Percentiles rank a stretch among this genome's conserved stretches.
phyloP scores from a whole-genome alignment of 352 stramenopile species.

The Pythium inflatum region DNA sequence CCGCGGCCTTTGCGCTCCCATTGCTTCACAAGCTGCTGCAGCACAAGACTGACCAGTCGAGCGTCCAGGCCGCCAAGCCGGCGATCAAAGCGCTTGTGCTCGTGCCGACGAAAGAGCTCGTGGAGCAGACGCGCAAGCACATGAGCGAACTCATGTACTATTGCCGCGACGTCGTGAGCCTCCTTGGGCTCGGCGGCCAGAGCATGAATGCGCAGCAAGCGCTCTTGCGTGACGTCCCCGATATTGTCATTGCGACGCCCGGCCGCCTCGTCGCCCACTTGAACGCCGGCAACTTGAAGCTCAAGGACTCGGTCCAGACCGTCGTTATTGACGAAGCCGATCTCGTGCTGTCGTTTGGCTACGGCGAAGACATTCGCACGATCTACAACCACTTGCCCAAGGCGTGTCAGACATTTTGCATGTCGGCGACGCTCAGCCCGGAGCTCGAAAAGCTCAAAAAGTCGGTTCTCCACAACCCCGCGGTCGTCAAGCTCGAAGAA shows the following conservation, averaged over 20 bases:
- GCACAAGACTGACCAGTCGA: constrained; percentile 69
- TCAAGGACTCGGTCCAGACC: constrained; percentile 93
- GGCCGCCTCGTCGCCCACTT: constrained; percentile 93
- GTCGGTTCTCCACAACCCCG: constrained; percentile 96
- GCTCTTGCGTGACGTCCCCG: constrained; percentile 81
- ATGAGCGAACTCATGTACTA: constrained; percentile 97
- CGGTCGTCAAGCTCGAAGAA: constrained; percentile 97
- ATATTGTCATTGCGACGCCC: constrained; percentile 96
- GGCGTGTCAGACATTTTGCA: constrained; percentile 98
- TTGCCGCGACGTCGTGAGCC: constrained; percentile 93
- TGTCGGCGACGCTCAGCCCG: constrained; percentile 97
- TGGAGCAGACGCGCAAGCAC: constrained; percentile 92
- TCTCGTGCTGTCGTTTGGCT: constrained; percentile 97
- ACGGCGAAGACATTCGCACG: constrained; percentile 91
- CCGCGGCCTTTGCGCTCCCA: constrained; percentile 92
- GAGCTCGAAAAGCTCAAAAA: constrained; percentile 98
- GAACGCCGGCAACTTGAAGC: constrained; percentile 72
- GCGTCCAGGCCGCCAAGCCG: constrained; percentile 37
- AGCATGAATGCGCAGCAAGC: constrained; percentile 91
- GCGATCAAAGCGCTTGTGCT: constrained; percentile 92
- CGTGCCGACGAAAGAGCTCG: constrained; percentile 97
- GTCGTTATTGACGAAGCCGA: constrained; percentile 99
- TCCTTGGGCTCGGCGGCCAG: constrained; percentile 90
- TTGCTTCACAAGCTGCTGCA: constrained; percentile 92
- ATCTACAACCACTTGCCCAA: constrained; percentile 96